These are phyloP conservation scores for Arthrinium phaeospermum DNA, from an alignment of 2,329 filamentous ascomycete species.

Conservation along the genomic window DNA sequence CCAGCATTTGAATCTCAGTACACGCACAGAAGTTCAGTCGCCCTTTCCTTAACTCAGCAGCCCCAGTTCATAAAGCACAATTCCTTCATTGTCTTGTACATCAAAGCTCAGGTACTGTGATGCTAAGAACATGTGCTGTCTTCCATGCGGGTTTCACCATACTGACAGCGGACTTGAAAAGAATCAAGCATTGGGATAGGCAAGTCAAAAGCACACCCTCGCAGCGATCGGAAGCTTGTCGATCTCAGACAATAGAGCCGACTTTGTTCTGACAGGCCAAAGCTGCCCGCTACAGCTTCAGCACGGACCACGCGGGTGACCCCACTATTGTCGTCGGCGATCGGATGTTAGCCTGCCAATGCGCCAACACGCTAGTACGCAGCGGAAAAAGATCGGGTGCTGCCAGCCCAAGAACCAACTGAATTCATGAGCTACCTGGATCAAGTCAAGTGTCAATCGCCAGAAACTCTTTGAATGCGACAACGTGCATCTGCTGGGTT, in stretches of 20 bases:
- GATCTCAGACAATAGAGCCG: too few species aligned
- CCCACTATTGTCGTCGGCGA: background rate
- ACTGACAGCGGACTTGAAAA: too few species aligned
- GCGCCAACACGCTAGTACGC: background rate
- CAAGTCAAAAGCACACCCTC: too few species aligned
- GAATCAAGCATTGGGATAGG: too few species aligned
- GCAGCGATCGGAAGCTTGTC: background rate
- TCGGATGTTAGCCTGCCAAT: background rate
- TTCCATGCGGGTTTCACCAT: too few species aligned
- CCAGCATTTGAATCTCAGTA: too few species aligned
- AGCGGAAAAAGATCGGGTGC: slow-evolving; percentile 14
- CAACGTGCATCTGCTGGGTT: background rate
- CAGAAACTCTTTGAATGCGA: slow-evolving; percentile 4
- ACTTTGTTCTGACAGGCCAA: background rate
- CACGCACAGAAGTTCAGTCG: too few species aligned
- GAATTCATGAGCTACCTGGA: slow-evolving; percentile 5
- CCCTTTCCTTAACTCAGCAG: too few species aligned
- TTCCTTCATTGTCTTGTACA: too few species aligned
- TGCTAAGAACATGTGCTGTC: too few species aligned
- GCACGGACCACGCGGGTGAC: background rate
- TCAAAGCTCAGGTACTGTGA: too few species aligned
- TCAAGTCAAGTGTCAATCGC: background rate
- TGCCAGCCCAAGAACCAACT: background rate
- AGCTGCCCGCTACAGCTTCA: background rate
- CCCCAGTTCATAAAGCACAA: too few species aligned